These are phyloP conservation scores for Tirmania nivea DNA, from an alignment of 495 filamentous ascomycete genomes.

Conservation along the genomic window DNA sequence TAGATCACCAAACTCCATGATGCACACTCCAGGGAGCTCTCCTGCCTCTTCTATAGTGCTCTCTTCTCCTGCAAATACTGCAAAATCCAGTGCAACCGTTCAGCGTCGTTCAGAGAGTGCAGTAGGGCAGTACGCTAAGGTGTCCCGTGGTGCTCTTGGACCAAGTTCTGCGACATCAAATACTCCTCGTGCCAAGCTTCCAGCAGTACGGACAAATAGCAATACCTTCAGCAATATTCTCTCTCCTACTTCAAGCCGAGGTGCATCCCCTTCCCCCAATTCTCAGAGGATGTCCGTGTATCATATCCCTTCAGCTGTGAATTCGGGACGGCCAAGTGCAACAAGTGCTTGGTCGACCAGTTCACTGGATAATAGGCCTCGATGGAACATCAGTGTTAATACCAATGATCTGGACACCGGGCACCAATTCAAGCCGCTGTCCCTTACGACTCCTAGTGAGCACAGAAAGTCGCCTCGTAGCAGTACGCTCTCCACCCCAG, in stretches of 20 bases:
- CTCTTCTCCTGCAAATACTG: neutral
- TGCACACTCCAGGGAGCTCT: slow-evolving; percentile 68
- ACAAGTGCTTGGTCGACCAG: neutral
- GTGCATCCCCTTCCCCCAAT: neutral
- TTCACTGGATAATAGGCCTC: slow-evolving; percentile 35
- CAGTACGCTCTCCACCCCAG: slow-evolving; percentile 6
- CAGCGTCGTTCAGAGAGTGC: neutral
- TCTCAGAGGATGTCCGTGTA: neutral
- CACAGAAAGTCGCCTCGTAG: slow-evolving; percentile 31
- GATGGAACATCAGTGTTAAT: slow-evolving; percentile 62
- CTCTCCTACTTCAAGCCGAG: neutral
- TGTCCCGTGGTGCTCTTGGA: neutral
- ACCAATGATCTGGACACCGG: slow-evolving; percentile 43
- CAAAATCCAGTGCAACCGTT: neutral
- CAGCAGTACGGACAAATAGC: neutral
- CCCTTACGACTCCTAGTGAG: slow-evolving; percentile 38
- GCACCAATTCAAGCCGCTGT: slow-evolving; percentile 45
- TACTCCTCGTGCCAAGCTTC: neutral
- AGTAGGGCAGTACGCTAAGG: neutral
- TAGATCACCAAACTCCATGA: slow-evolving; percentile 39
- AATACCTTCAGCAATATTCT: neutral
- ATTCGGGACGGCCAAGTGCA: neutral
- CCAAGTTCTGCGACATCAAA: neutral
- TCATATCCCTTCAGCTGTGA: neutral
- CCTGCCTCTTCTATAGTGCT: slow-evolving; percentile 66